Conservation (phyloP, 805 yeast species). For the Ogataea thermomethanolica region DNA sequence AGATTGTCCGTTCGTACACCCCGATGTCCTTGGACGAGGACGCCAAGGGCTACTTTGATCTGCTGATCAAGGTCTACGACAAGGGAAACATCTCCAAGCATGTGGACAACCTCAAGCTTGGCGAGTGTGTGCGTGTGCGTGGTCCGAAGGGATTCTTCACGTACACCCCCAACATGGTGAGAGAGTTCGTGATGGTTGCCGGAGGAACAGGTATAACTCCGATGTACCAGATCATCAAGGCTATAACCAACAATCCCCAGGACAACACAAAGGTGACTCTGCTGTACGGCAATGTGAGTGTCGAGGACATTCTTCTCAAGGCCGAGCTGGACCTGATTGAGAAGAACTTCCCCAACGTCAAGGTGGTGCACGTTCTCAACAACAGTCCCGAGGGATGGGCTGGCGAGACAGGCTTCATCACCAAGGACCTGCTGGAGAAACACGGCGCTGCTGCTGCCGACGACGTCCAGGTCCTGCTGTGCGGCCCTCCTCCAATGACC, state of each 20-base stretch:
- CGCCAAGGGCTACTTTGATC: slow-evolving; percentile 76
- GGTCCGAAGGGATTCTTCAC: slow-evolving; percentile 92
- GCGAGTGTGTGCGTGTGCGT: slow-evolving; percentile 72
- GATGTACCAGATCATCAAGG: slow-evolving; percentile 88
- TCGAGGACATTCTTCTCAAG: slow-evolving; percentile 74
- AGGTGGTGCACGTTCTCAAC: slow-evolving; percentile 72
- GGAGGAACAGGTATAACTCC: slow-evolving; percentile 98
- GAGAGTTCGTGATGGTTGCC: slow-evolving; percentile 81
- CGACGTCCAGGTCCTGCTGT: slow-evolving; percentile 69
- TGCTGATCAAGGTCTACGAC: slow-evolving; percentile 82
- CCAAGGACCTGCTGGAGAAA: slow-evolving; percentile 64
- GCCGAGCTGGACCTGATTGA: slow-evolving; percentile 73
- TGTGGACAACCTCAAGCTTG: slow-evolving; percentile 68
- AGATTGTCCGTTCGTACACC: slow-evolving; percentile 81
- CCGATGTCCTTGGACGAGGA: slow-evolving; percentile 78
- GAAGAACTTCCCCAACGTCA: slow-evolving; percentile 55
- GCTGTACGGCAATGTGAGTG: slow-evolving; percentile 77
- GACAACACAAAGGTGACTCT: slow-evolving; percentile 75
- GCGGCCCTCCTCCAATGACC: slow-evolving; percentile 95
- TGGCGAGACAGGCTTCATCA: slow-evolving; percentile 77
- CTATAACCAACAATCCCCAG: slow-evolving; percentile 69
- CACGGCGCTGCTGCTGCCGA: slow-evolving; percentile 59
- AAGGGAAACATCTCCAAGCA: slow-evolving; percentile 78
- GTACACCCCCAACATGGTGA: slow-evolving; percentile 75
- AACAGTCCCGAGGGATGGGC: slow-evolving; percentile 69